Evolutionary conservation across 1,284 basidiomycete genomes (phyloP).

Genomic region (Leccinum cinnamomeum): DNA sequence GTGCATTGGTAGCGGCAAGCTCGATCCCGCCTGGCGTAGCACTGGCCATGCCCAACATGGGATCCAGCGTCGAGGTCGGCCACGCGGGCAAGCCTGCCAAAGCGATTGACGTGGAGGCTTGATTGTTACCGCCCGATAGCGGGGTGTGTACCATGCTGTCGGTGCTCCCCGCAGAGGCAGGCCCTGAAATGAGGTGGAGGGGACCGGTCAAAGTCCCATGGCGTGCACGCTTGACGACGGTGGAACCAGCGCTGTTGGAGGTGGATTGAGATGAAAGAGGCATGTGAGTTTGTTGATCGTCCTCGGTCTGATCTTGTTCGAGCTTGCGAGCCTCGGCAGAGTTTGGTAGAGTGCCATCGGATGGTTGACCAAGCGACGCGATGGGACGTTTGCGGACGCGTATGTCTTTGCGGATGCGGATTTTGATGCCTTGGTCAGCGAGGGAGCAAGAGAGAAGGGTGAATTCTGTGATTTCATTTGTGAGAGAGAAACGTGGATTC

Average conservation of each 20-base stretch:
- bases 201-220: constrained; percentile 30
- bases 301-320: constrained; percentile 32
- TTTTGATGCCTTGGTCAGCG: constrained; percentile 91
- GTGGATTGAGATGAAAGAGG: constrained; percentile 15
- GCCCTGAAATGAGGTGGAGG: constrained; percentile 22
- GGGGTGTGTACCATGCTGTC: constrained; percentile 22
- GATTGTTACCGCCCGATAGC: not conserved
- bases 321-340: constrained; percentile 22
- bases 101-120: no score
- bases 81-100: no score
- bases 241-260: constrained; percentile 2
- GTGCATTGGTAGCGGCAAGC: no score
- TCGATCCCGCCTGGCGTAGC: no score
- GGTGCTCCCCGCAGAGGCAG: constrained; percentile 16
- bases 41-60: no score
- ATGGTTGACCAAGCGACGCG: constrained; percentile 41
- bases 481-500: constrained; percentile 1
- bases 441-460: constrained; percentile 85
- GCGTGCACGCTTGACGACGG: constrained; percentile 28
- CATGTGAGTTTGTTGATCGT: constrained; percentile 18
- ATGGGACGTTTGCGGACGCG: constrained; percentile 70
- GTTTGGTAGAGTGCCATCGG: constrained; percentile 35
- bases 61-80: no score
- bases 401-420: constrained; percentile 87
- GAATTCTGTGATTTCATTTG: constrained; percentile 55